These are phyloP conservation scores for Trichoderma asperellum DNA, from an alignment of 2,329 filamentous ascomycete species.

Conservation along the genomic window DNA sequence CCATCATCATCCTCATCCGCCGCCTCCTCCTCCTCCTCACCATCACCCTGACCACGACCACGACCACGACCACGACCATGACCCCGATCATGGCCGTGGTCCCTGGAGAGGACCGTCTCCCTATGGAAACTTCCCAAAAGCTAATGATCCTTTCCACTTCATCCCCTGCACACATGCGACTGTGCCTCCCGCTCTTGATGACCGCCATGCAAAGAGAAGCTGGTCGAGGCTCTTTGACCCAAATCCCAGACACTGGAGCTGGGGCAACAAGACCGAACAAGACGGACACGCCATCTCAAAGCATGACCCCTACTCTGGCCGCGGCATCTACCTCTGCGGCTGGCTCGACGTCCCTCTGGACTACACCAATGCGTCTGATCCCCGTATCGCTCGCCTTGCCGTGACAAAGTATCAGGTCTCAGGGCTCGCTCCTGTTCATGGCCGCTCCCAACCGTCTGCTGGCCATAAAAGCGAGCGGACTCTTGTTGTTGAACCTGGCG, in stretches of 20 bases:
- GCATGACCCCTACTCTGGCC: slow-evolving; percentile 43
- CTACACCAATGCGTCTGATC: slow-evolving; percentile 50
- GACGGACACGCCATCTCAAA: slow-evolving; percentile 8
- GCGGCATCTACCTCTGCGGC: slow-evolving; percentile 53
- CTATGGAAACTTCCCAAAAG: slow-evolving; percentile 43
- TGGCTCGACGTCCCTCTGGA: slow-evolving; percentile 55
- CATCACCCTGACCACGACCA: slow-evolving; percentile 5
- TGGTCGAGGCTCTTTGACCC: slow-evolving; percentile 51
- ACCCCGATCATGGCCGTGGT: background rate
- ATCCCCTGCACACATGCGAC: slow-evolving; percentile 51
- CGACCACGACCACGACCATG: slow-evolving; percentile 1
- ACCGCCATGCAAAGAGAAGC: slow-evolving; percentile 41
- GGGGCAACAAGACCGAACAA: slow-evolving; percentile 41
- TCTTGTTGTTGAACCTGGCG: slow-evolving; percentile 55
- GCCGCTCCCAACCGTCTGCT: slow-evolving; percentile 28
- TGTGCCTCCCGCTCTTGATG: slow-evolving; percentile 48
- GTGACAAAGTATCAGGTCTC: slow-evolving; percentile 55
- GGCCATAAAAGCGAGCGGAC: slow-evolving; percentile 51
- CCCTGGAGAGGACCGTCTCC: slow-evolving; percentile 13
- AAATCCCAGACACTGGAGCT: slow-evolving; percentile 51
- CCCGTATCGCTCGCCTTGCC: slow-evolving; percentile 51
- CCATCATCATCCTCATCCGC: background rate
- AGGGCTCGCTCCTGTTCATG: slow-evolving; percentile 43
- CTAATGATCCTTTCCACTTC: slow-evolving; percentile 52
- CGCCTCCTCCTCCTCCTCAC: background rate